Conservation (phyloP, 331 rosid species). For the Saraca asoca region DNA sequence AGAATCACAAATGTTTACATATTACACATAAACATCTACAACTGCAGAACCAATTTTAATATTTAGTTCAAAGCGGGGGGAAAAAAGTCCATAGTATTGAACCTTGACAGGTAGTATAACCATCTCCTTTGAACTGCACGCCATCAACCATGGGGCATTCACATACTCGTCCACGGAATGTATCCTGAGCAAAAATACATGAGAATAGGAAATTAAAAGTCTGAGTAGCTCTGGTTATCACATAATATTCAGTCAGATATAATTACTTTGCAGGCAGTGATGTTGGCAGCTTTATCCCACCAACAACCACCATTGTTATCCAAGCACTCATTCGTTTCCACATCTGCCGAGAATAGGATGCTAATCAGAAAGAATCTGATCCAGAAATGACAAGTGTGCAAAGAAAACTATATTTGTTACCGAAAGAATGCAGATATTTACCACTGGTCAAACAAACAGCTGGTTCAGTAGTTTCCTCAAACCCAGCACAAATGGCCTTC, state of each 20-base stretch:
- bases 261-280: conserved; percentile 93
- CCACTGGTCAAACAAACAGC: conserved; percentile 95
- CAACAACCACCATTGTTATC: conserved; percentile 95
- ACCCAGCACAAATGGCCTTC: conserved; percentile 97
- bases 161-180: conserved; percentile 97
- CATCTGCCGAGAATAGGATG: conserved; percentile 56
- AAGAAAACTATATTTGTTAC: conserved; percentile 8
- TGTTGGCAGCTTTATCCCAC: conserved; percentile 75
- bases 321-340: conserved; percentile 97
- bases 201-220: background rate
- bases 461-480: conserved; percentile 98
- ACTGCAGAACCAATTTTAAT: background rate
- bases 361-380: conserved; percentile 24
- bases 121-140: conserved; percentile 99
- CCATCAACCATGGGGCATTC: conserved; percentile 96
- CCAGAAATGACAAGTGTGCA: conserved; percentile 27
- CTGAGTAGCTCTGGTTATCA: conserved; percentile 9
- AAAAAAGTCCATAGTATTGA: background rate
- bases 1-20: background rate
- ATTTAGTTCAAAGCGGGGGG: conserved; percentile 21
- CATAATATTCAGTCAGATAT: conserved; percentile 26
- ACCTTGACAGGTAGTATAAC: conserved; percentile 91
- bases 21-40: no score
- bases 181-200: conserved; percentile 61
- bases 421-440: conserved; percentile 36